phyloP scores from a whole-genome alignment of 2,329 filamentous ascomycete genomes.

The Moelleriella libera region DNA sequence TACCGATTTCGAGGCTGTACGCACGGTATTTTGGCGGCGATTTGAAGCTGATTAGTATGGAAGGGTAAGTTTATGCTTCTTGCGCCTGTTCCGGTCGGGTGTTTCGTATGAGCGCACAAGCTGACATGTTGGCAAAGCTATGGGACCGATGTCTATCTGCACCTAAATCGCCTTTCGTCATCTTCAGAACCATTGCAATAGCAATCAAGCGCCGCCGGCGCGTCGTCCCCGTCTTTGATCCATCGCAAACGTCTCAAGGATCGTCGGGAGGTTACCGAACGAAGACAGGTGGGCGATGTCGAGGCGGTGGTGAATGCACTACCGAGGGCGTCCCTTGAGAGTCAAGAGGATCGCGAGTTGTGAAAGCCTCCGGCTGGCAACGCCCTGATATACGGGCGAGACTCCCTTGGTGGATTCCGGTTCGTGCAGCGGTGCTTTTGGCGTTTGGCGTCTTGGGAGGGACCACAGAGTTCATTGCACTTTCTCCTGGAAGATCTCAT shows the following conservation, averaged over 20 bases:
- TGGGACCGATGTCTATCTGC: constrained; percentile 95
- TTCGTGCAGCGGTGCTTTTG: too few species aligned
- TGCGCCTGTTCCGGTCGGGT: not conserved
- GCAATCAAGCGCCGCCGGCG: constrained; percentile 45
- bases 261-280: constrained; percentile 60
- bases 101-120: not conserved
- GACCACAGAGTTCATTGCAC: too few species aligned
- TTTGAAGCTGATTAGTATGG: constrained; percentile 96
- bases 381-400: too few species aligned
- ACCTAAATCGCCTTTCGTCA: constrained; percentile 88
- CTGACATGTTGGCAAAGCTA: constrained; percentile 43
- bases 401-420: too few species aligned
- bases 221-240: constrained; percentile 18
- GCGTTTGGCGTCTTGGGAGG: too few species aligned
- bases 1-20: constrained; percentile 88
- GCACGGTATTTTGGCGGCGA: constrained; percentile 96
- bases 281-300: constrained; percentile 81
- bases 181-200: constrained; percentile 96
- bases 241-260: constrained; percentile 54
- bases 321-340: constrained; percentile 14
- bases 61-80: constrained; percentile 54
- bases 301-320: constrained; percentile 55
- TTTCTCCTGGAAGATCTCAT: too few species aligned
- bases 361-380: constrained; percentile 8
- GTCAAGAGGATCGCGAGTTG: constrained; percentile 19